Evolutionary conservation across 108 stramenopile genomes (phyloP).

Genomic region (Skeletonema potamos): DNA sequence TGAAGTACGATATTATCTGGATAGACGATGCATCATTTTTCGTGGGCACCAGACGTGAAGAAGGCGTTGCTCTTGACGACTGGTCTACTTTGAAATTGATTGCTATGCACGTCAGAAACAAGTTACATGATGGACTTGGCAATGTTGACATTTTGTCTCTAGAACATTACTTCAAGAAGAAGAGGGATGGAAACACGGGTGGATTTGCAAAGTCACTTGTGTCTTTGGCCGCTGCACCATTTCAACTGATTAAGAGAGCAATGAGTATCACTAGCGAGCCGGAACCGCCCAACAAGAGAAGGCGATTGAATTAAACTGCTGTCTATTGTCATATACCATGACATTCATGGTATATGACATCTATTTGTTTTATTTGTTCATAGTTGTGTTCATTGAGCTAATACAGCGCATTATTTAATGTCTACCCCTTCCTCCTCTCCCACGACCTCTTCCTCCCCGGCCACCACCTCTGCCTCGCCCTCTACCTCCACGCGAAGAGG

Average conservation of each 20-base stretch:
- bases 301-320: constrained; percentile 16
- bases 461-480: constrained; percentile 56
- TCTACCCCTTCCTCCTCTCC: constrained; percentile 31
- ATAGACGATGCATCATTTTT: constrained; percentile 72
- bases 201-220: constrained; percentile 9
- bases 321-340: no score
- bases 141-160: constrained; percentile 22
- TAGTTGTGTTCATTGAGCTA: no score
- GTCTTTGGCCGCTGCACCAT: constrained; percentile 2
- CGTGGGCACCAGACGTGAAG: constrained; percentile 47
- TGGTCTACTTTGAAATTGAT: constrained; percentile 10
- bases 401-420: neutral
- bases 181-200: neutral
- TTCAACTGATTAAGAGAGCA: neutral
- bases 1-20: constrained; percentile 83
- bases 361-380: neutral
- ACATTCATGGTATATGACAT: neutral
- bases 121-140: constrained; percentile 23
- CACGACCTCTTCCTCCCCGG: constrained; percentile 57
- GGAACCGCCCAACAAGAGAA: constrained; percentile 9
- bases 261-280: neutral
- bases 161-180: constrained; percentile 19
- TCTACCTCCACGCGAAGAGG: constrained; percentile 46
- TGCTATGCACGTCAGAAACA: constrained; percentile 21
- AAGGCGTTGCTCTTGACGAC: constrained; percentile 3